Conservation (phyloP, 768 basidiomycete genomes). For the Leucogyrophana mollusca region DNA sequence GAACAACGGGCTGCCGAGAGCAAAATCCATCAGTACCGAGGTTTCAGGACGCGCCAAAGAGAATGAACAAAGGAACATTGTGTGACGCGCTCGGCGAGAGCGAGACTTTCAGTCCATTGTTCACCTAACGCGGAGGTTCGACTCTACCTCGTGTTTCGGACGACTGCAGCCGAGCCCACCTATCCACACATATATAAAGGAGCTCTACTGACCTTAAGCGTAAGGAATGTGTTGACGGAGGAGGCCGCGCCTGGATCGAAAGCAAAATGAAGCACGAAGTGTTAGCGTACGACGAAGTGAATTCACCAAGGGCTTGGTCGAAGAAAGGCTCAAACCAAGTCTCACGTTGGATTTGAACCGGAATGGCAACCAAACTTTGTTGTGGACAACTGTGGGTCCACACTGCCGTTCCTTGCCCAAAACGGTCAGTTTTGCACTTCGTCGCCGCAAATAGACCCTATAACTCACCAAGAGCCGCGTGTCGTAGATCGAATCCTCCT, state of each 20-base stretch:
- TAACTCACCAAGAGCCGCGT: slow-evolving; percentile 13
- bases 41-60: slow-evolving; percentile 1
- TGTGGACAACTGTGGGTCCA: slow-evolving; percentile 59
- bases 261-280: slow-evolving; percentile 10
- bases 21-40: slow-evolving; percentile 16
- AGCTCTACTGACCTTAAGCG: slow-evolving; percentile 44
- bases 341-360: slow-evolving; percentile 36
- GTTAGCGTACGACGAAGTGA: slow-evolving; percentile 2
- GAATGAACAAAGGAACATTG: slow-evolving; percentile 17
- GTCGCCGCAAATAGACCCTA: slow-evolving; percentile 1
- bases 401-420: slow-evolving; percentile 34
- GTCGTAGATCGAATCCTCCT: slow-evolving; percentile 3
- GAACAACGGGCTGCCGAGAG: slow-evolving; percentile 19
- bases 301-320: slow-evolving; percentile 7
- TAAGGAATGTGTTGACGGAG: slow-evolving; percentile 66
- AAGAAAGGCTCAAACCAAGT: slow-evolving; percentile 17
- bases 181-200: slow-evolving; percentile 10
- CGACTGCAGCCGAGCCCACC: slow-evolving; percentile 3
- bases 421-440: slow-evolving; percentile 20
- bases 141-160: slow-evolving; percentile 25
- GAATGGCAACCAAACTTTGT: slow-evolving; percentile 39
- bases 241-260: slow-evolving; percentile 61
- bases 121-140: slow-evolving; percentile 16
- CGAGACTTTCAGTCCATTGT: slow-evolving; percentile 19
- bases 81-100: slow-evolving; percentile 7